Evolutionary conservation across 2,329 filamentous ascomycete species (phyloP).

Genomic region (Ceratocystis variospora): DNA sequence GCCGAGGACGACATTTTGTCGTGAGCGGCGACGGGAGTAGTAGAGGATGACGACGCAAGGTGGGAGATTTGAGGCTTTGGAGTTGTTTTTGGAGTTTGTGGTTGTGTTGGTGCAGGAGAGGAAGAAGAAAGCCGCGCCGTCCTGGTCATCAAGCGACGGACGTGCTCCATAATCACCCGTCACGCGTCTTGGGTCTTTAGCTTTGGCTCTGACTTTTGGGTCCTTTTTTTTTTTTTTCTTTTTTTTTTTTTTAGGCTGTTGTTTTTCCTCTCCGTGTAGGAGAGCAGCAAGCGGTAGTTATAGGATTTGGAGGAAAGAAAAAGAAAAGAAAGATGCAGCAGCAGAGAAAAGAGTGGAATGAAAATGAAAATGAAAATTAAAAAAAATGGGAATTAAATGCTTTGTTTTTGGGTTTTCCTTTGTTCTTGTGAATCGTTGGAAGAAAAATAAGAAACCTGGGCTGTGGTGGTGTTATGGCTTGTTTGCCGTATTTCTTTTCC

Average conservation of each 20-base stretch:
- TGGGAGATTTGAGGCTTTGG: background rate
- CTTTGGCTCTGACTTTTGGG: too few species aligned
- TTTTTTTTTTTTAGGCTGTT: too few species aligned
- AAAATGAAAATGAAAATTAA: background rate
- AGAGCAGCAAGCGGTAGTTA: background rate
- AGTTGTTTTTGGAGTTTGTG: background rate
- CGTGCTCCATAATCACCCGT: conserved; percentile 13
- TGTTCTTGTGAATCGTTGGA: background rate
- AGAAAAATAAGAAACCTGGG: background rate
- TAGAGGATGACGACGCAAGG: background rate
- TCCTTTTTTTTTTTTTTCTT: too few species aligned
- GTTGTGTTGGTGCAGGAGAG: conserved; percentile 3
- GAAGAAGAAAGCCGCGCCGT: conserved; percentile 10
- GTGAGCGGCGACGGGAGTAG: background rate
- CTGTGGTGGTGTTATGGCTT: background rate
- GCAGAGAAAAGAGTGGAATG: background rate
- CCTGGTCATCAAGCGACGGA: conserved; percentile 11
- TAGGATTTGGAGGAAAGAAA: background rate
- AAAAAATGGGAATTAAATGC: background rate
- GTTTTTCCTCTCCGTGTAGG: too few species aligned
- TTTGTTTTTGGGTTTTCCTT: background rate
- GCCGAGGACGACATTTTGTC: background rate
- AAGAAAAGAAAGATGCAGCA: background rate
- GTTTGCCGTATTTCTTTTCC: too few species aligned
- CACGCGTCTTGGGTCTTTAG: conserved; percentile 5